phyloP scores from a whole-genome alignment of 176 grass and related monocot species.

The Guadua angustifolia region DNA sequence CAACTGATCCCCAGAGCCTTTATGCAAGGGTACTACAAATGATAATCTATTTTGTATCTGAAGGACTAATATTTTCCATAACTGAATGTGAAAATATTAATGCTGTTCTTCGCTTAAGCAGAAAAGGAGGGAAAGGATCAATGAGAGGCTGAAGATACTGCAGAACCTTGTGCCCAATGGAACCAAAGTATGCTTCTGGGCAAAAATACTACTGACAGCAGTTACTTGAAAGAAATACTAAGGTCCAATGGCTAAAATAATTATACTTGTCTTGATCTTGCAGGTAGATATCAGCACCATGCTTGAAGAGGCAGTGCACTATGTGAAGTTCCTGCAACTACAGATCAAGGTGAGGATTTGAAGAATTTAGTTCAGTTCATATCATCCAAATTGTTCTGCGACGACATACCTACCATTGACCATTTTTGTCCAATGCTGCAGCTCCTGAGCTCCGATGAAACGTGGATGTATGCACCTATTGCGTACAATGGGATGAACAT shows the following conservation, averaged over 20 bases:
- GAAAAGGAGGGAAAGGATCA: conserved; percentile 83
- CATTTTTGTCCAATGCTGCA: conserved; percentile 43
- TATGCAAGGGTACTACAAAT: conserved; percentile 72
- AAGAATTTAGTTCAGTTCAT: neutral
- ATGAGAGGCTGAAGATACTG: conserved; percentile 77
- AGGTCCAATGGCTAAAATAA: neutral
- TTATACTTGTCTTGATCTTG: conserved; percentile 21
- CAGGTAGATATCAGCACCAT: conserved; percentile 94
- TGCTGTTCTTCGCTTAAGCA: conserved; percentile 52
- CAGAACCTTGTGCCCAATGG: conserved; percentile 84
- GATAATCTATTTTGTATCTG: neutral
- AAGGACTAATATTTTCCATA: neutral
- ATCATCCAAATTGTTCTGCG: neutral
- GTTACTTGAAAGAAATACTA: neutral
- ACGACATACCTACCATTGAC: neutral
- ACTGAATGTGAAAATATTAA: conserved; percentile 38
- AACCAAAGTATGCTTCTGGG: conserved; percentile 70
- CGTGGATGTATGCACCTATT: conserved; percentile 91
- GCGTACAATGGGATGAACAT: conserved; percentile 84
- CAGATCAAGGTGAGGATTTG: conserved; percentile 84
- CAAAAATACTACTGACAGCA: neutral
- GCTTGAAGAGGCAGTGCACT: conserved; percentile 87
- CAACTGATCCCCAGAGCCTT: conserved; percentile 85
- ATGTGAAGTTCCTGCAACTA: conserved; percentile 83
- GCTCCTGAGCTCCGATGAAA: conserved; percentile 79